These are phyloP conservation scores for Aquilaria yunnanensis DNA, from an alignment of 345 rosid species.

Conservation along the genomic window DNA sequence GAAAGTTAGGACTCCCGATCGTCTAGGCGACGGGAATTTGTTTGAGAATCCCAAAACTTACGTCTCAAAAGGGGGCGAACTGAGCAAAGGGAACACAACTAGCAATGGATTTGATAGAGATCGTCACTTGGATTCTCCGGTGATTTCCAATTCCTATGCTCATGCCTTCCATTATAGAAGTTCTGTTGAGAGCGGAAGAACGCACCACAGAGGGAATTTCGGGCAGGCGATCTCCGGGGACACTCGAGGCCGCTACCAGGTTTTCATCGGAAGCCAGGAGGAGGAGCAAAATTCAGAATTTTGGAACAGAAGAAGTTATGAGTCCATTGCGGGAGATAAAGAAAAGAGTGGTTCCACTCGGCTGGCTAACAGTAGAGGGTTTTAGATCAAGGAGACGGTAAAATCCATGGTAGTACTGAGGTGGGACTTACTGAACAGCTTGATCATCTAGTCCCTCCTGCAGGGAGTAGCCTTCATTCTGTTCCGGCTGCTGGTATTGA, in stretches of 20 bases:
- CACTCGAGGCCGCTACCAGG: conserved; percentile 34
- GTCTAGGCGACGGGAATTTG: conserved; percentile 23
- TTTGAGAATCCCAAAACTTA: conserved; percentile 22
- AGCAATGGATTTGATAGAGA: conserved; percentile 25
- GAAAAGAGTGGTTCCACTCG: conserved; percentile 25
- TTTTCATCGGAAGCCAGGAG: conserved; percentile 29
- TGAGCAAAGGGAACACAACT: conserved; percentile 4
- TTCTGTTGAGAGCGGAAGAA: conserved; percentile 38
- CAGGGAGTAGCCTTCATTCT: conserved; percentile 47
- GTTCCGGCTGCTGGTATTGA: conserved; percentile 42
- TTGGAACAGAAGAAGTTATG: conserved; percentile 23
- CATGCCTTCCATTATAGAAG: conserved; percentile 21
- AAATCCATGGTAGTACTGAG: conserved; percentile 22
- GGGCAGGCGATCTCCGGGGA: conserved; percentile 22
- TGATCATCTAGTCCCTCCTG: conserved; percentile 56
- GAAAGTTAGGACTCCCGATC: conserved; percentile 30
- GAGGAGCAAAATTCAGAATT: conserved; percentile 27
- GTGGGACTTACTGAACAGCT: conserved; percentile 45
- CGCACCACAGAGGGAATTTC: conserved; percentile 29
- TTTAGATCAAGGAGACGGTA: conserved; percentile 25
- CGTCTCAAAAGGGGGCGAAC: conserved; percentile 20
- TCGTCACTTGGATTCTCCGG: conserved; percentile 23
- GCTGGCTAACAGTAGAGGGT: conserved; percentile 16
- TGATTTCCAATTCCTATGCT: conserved; percentile 17
- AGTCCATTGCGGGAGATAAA: conserved; percentile 21